A percentile compares a stretch with the other conserved stretches of the same genome.
Conservation (phyloP, 257 asterid species). For the Agastache rugosa region DNA sequence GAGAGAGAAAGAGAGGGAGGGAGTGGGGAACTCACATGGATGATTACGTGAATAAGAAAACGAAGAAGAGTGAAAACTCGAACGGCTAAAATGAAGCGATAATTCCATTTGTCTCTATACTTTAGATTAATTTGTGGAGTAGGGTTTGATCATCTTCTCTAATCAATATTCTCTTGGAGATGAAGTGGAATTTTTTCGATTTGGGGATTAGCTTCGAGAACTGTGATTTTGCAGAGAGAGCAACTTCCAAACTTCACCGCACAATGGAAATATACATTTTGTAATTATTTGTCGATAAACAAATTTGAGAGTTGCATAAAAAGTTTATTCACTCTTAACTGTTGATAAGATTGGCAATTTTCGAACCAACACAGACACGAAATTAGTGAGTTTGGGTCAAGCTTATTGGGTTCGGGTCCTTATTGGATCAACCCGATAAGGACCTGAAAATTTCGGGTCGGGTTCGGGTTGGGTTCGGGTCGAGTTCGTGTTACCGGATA, state of each 20-base stretch:
- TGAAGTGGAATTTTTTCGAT: background rate
- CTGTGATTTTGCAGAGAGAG: slow-evolving; percentile 18
- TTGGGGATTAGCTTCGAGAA: slow-evolving; percentile 31
- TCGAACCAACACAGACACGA: no score
- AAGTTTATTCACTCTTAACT: no score
- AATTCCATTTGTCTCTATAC: slow-evolving; percentile 39
- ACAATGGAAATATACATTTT: background rate
- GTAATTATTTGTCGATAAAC: background rate
- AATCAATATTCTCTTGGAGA: background rate
- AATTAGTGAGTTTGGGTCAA: no score
- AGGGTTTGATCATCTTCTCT: slow-evolving; percentile 16
- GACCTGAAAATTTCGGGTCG: no score
- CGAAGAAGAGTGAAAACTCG: slow-evolving; percentile 33
- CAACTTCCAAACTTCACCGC: slow-evolving; percentile 14
- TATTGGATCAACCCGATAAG: no score
- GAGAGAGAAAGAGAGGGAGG: background rate
- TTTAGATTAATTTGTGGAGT: slow-evolving; percentile 8
- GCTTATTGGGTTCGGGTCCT: no score
- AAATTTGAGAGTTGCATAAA: no score
- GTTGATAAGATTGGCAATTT: no score
- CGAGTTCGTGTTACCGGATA: no score
- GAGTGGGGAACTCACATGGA: slow-evolving; percentile 41
- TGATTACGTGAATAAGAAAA: slow-evolving; percentile 39
- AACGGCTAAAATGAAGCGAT: slow-evolving; percentile 38
- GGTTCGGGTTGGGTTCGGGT: no score